phyloP scores from a whole-genome alignment of 23 red algal species.

The Gracilaria vermiculophylla region DNA sequence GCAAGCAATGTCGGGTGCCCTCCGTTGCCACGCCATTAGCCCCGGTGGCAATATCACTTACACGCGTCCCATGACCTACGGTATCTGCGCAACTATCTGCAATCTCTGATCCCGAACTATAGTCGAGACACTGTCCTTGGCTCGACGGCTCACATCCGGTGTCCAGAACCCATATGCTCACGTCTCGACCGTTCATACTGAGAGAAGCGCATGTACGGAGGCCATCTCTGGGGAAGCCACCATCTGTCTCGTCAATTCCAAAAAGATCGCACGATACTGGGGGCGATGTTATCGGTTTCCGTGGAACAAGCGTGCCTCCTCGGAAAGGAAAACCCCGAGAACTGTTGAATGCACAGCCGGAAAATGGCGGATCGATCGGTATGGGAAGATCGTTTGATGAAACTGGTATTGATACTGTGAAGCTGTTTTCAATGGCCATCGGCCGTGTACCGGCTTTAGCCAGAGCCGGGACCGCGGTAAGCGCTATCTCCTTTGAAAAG shows the following conservation, averaged over 20 bases:
- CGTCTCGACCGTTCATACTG: not conserved
- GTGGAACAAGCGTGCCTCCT: not conserved
- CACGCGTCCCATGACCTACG: conserved; percentile 6
- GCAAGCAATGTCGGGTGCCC: not conserved
- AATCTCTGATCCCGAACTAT: not conserved
- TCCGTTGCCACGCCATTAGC: not conserved
- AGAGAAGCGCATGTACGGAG: not conserved
- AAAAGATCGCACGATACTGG: not conserved
- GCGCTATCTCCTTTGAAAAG: not conserved
- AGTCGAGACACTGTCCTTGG: not conserved
- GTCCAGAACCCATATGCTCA: conserved; percentile 30
- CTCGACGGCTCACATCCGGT: not conserved
- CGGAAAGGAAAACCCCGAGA: not conserved
- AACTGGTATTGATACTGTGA: not conserved
- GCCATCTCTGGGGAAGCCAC: conserved; percentile 11
- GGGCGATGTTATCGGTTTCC: not conserved
- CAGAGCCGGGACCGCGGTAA: not conserved
- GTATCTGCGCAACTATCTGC: not conserved
- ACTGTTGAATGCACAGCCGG: not conserved
- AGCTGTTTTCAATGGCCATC: not conserved
- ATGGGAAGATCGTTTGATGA: not conserved
- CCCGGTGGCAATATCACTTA: not conserved
- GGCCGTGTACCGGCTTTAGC: not conserved
- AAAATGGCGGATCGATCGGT: not conserved
- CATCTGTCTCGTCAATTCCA: conserved; percentile 29